Base-by-base conservation (phyloP, 2,329 filamentous ascomycete species). In the Pestalotiopsis sp. region DNA sequence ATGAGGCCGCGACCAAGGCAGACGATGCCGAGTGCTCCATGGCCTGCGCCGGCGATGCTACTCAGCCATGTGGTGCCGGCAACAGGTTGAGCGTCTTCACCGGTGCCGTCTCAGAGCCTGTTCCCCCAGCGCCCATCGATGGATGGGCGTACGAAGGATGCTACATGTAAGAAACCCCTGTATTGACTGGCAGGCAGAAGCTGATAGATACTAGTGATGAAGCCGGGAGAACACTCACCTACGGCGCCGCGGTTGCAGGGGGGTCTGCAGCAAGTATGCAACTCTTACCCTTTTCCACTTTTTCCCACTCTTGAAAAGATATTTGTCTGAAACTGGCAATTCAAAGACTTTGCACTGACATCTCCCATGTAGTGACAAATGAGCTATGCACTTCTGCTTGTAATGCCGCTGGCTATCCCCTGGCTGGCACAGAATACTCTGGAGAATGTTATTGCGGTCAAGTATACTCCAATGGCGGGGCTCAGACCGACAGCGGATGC, bases 381-480 rank as follows among this genome's bases (percentile, higher is more conserved):
- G 70, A 71, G 64, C 66, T 70, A 56, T 85, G 83, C 70, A 82
- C 80, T n/a, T 71, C 79, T 31, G 82, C 80, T 62, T 86, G 84
- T 73, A 73, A 73, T 39, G 69, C 74, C 13, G 78, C 77, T 12
- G 80, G 80, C 41, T 85, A 78, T 73, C 77, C 75, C 25, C 75
- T 84, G 17, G 82, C 83, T 7, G 84, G 83, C 23, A 77, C 83
- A 13, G 82, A 85, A 69, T 84, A 82, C 69, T 79, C 79, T 23
- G 79, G 79, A 52, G 82, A 85, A 75, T 86, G 83, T 78, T 85
- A 81, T 82, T 85, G 83, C 72, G 83, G 81, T 23, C 82, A 84
- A 68, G 74, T 70, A 57, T 76, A 84, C 68, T 68, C 74, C 52
- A 82, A 83, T 67, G 79, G 80, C 2, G 82, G 77, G 27, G 73